These are phyloP conservation scores for Basidiobolus meristosporus DNA, from an alignment of 371 early-diverging fungal genomes.

Conservation along the genomic window DNA sequence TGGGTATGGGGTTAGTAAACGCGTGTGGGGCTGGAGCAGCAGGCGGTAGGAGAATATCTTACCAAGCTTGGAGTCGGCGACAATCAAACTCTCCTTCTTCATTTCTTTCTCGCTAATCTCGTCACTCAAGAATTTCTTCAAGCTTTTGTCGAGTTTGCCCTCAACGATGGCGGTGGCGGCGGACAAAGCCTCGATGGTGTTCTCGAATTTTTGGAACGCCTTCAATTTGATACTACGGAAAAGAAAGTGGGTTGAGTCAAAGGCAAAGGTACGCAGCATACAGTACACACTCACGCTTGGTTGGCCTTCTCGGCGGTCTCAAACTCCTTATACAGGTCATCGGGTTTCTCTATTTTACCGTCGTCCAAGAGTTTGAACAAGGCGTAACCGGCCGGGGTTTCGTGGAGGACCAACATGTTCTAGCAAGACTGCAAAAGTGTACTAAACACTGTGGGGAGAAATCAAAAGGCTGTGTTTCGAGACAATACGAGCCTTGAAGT, in stretches of 20 bases:
- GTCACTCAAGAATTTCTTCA: slow-evolving; percentile 70
- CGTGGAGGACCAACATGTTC: slow-evolving; percentile 60
- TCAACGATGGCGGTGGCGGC: slow-evolving; percentile 89
- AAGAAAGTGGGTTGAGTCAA: background rate
- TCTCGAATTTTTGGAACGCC: slow-evolving; percentile 91
- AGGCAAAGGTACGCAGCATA: background rate
- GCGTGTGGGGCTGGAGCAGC: background rate
- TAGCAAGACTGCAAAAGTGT: no score
- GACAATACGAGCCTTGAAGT: no score
- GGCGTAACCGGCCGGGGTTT: slow-evolving; percentile 78
- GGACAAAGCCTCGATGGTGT: slow-evolving; percentile 87
- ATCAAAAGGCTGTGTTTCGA: no score
- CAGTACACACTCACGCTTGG: slow-evolving; percentile 32
- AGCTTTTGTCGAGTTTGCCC: slow-evolving; percentile 80
- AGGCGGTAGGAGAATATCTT: slow-evolving; percentile 2
- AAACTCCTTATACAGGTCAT: slow-evolving; percentile 57
- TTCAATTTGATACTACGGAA: slow-evolving; percentile 74
- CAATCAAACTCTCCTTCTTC: slow-evolving; percentile 77
- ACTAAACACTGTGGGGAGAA: no score
- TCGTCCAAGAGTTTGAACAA: slow-evolving; percentile 75
- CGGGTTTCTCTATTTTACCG: slow-evolving; percentile 44
- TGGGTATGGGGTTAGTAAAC: background rate
- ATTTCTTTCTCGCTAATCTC: slow-evolving; percentile 63
- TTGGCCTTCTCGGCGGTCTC: slow-evolving; percentile 59
- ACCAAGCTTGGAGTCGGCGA: slow-evolving; percentile 91